phyloP scores from a whole-genome alignment of 2,329 filamentous ascomycete genomes.

The Monascus ruber region DNA sequence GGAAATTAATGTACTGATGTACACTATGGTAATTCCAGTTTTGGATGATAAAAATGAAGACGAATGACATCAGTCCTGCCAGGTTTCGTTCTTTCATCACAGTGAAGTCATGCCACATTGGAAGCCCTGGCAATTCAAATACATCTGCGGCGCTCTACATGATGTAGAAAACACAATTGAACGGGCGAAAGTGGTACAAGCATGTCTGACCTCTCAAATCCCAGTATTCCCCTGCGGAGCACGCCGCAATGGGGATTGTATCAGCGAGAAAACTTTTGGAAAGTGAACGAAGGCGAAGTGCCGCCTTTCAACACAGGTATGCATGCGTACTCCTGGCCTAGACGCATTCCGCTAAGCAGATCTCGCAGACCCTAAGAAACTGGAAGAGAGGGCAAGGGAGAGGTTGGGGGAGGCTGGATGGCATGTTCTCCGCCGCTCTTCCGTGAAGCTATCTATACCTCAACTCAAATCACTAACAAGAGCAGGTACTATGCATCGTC shows the following conservation, averaged over 20 bases:
- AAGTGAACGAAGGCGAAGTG: constrained; percentile 38
- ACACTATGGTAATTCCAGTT: too few relatives aligned
- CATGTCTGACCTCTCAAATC: constrained; percentile 38
- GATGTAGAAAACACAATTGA: too few relatives aligned
- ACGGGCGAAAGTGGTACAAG: background rate
- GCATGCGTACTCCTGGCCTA: background rate
- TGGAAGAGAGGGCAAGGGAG: constrained; percentile 48
- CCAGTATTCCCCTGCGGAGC: constrained; percentile 38
- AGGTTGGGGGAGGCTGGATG: constrained; percentile 48
- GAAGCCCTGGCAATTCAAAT: too few relatives aligned
- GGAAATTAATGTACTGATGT: too few relatives aligned
- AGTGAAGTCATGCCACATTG: too few relatives aligned
- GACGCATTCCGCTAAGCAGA: background rate
- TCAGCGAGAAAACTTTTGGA: constrained; percentile 46
- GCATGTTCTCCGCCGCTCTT: constrained; percentile 12
- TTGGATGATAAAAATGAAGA: too few relatives aligned
- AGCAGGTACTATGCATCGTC: constrained; percentile 24
- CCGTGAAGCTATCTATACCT: too few relatives aligned
- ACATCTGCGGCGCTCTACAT: too few relatives aligned
- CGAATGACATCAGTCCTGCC: too few relatives aligned
- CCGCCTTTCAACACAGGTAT: constrained; percentile 43
- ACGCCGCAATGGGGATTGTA: constrained; percentile 46
- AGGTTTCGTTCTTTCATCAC: too few relatives aligned
- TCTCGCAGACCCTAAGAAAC: constrained; percentile 38
- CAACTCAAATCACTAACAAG: background rate